Evolutionary conservation across 73 alveolate species (phyloP), one percentile per base, ranked within the genome.

Genomic region (Paramecium caudatum): DNA sequence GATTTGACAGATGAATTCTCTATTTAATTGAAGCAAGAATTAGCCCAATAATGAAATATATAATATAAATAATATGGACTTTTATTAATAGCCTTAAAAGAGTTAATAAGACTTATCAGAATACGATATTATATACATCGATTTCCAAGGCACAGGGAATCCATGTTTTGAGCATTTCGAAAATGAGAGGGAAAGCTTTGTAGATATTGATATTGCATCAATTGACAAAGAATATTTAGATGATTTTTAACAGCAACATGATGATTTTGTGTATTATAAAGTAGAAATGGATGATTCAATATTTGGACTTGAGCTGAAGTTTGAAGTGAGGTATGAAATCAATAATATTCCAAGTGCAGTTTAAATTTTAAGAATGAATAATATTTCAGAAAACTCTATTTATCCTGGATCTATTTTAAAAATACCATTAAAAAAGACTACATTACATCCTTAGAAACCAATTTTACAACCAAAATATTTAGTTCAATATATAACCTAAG

Each of bases 1-100:
- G 93, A 86, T 63, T 45, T 86, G 34, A 86, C 63, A 30, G 93
- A 86, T 86, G 93, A 86, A 43, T 86, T 86, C 55, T 49, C 82
- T 34, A 43, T 49, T 39, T 70, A 86, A 63, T 63, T 86, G 70
- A 86, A 78, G 55, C 36, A 63, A 41, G 82, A 86, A 63, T 62
- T 86, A 62, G 93, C 80, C 23, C 74, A 62, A 46, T 27, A 86
- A 45, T 86, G 84, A 83, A 36, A 47, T 55, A 55, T 55, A 55
- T 27, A 12, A 43, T 47, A 61, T 17, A 47, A 68, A 68, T 13
- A 10, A 27, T 55, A 55, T 55, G 80, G 80, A 55, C 80, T 55
- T 55, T 49, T 55, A 55, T 55, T 55, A 55, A 55, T 27, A 27
- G 2, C 46, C 80, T 55, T 37, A 37, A 27, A 55, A 23, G 30